phyloP scores from a whole-genome alignment of 192 early-diverging fungal genomes.

The Entomortierella chlamydospora region DNA sequence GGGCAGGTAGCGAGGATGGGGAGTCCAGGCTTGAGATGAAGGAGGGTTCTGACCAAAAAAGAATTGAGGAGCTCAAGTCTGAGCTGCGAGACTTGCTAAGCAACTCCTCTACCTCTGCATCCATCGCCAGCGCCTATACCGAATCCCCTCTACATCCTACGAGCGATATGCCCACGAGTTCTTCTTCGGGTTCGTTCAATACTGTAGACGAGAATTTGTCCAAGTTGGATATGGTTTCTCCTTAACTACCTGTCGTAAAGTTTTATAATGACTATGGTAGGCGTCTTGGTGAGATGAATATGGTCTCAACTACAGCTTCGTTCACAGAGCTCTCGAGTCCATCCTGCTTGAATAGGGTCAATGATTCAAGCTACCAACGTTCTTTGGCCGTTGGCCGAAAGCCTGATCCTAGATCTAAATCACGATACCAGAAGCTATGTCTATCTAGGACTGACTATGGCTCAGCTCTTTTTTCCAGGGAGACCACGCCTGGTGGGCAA shows the following conservation, averaged over 20 bases:
- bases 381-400: constrained; percentile 21
- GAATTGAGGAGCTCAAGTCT: constrained; percentile 7
- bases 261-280: constrained; percentile 36
- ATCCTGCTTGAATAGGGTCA: constrained; percentile 21
- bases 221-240: constrained; percentile 13
- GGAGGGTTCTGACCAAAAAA: constrained; percentile 12
- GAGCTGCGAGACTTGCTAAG: neutral
- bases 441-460: constrained; percentile 23
- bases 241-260: constrained; percentile 31
- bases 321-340: constrained; percentile 16
- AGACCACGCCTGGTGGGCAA: constrained; percentile 28
- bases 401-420: constrained; percentile 36
- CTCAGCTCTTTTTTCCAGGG: constrained; percentile 34
- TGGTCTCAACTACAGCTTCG: neutral
- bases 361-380: constrained; percentile 28
- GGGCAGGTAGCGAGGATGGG: neutral
- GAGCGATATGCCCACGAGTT: too few relatives aligned
- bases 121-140: neutral
- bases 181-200: too few relatives aligned
- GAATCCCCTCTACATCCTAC: too few relatives aligned
- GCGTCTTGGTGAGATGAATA: constrained; percentile 16
- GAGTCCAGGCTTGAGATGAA: constrained; percentile 7
- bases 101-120: neutral
- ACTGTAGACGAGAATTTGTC: constrained; percentile 25
- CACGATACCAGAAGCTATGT: constrained; percentile 36